Conservation (phyloP, 228 moss, liverwort and hornwort genomes). For the Sphagnum fallax region DNA sequence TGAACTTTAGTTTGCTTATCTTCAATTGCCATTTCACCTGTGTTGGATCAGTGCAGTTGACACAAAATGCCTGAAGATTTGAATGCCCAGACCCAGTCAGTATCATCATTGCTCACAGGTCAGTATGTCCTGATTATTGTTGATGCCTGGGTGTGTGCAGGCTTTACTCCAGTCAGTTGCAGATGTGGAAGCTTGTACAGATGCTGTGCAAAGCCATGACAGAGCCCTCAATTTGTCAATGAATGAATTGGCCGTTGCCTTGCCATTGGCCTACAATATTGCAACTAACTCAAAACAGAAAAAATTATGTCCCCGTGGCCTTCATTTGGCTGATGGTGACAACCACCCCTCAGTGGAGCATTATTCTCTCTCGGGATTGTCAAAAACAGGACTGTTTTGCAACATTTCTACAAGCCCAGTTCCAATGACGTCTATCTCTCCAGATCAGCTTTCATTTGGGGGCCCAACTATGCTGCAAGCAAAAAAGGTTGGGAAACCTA, state of each 20-base stretch:
- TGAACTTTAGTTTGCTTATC: no score
- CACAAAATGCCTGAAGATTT: no score
- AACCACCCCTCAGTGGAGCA: no score
- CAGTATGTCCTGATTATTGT: no score
- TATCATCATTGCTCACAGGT: no score
- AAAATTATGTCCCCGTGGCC: constrained; percentile 6
- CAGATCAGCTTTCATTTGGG: constrained; percentile 44
- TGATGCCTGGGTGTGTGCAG: constrained; percentile 14
- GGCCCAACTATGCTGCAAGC: constrained; percentile 10
- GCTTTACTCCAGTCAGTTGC: constrained; percentile 42
- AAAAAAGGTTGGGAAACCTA: constrained; percentile 9
- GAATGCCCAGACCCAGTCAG: no score
- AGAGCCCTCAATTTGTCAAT: constrained; percentile 47
- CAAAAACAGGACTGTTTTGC: constrained; percentile 19
- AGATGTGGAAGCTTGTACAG: constrained; percentile 42
- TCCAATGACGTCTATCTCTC: constrained; percentile 14
- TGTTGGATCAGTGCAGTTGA: no score
- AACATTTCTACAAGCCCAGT: constrained; percentile 29
- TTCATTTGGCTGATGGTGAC: background rate
- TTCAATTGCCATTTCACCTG: no score
- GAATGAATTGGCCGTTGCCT: constrained; percentile 57
- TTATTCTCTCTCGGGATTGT: background rate
- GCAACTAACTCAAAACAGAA: constrained; percentile 13
- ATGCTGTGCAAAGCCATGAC: constrained; percentile 39
- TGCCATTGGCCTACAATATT: constrained; percentile 38